Evolutionary conservation across 306 rosid species (phyloP).

Genomic region (Ziziphus jujuba): DNA sequence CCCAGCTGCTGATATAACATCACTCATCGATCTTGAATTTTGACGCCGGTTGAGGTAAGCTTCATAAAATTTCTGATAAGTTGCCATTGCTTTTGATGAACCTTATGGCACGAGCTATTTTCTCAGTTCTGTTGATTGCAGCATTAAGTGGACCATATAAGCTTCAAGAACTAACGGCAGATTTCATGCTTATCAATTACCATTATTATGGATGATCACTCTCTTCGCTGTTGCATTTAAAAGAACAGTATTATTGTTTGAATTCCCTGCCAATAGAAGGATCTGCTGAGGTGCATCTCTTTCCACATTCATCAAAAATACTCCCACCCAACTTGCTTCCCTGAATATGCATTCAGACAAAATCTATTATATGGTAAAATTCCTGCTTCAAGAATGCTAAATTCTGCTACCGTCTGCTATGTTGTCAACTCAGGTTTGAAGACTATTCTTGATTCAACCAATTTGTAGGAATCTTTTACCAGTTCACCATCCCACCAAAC

Average conservation of each 20-base stretch:
- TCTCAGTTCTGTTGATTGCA: constrained; percentile 47
- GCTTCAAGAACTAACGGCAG: not conserved
- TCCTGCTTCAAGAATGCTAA: constrained; percentile 76
- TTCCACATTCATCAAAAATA: constrained; percentile 56
- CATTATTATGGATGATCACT: constrained; percentile 44
- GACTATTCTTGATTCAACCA: constrained; percentile 72
- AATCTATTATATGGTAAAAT: constrained; percentile 69
- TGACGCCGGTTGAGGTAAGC: constrained; percentile 47
- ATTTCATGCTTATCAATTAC: not conserved
- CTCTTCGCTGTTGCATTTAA: constrained; percentile 67
- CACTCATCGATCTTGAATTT: constrained; percentile 50
- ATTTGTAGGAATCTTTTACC: constrained; percentile 54
- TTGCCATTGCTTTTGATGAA: constrained; percentile 58
- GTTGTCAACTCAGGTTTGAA: constrained; percentile 52
- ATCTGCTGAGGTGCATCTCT: constrained; percentile 65
- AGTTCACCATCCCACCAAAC: constrained; percentile 55
- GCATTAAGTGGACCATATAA: not conserved
- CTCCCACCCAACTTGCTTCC: constrained; percentile 78
- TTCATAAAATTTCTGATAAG: constrained; percentile 35
- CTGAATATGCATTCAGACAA: constrained; percentile 56
- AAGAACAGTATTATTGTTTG: constrained; percentile 47
- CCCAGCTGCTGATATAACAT: constrained; percentile 71
- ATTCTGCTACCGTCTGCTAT: constrained; percentile 65
- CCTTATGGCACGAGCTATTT: constrained; percentile 53
- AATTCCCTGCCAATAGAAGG: constrained; percentile 62